These are phyloP conservation scores for Dimocarpus longan DNA, from an alignment of 345 rosid species.

Conservation along the genomic window DNA sequence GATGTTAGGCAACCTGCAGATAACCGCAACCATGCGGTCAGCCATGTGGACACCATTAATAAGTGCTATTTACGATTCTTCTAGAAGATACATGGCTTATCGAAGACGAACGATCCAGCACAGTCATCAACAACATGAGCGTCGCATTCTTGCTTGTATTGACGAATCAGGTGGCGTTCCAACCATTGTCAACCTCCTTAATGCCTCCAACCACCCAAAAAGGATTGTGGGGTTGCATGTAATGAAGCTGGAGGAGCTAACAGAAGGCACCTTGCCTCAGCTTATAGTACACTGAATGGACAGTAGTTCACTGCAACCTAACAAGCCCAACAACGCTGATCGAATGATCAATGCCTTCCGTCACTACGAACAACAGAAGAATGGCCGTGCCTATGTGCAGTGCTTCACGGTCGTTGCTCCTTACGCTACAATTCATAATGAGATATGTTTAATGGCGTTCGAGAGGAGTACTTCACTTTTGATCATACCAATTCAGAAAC, in stretches of 20 bases:
- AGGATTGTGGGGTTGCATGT: slow-evolving; percentile 32
- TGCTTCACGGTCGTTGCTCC: slow-evolving; percentile 46
- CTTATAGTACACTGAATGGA: slow-evolving; percentile 13
- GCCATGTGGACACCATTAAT: slow-evolving; percentile 20
- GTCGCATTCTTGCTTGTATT: slow-evolving; percentile 44
- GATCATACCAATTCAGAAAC: slow-evolving; percentile 33
- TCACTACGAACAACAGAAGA: slow-evolving; percentile 20
- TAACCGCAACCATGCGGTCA: slow-evolving; percentile 26
- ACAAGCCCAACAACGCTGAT: not conserved
- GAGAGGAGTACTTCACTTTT: slow-evolving; percentile 37
- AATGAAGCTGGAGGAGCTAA: slow-evolving; percentile 40
- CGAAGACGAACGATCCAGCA: slow-evolving; percentile 35
- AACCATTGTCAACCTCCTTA: slow-evolving; percentile 34
- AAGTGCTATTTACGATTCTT: slow-evolving; percentile 28
- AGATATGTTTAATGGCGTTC: slow-evolving; percentile 39
- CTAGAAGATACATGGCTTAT: slow-evolving; percentile 43
- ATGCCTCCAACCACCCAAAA: slow-evolving; percentile 30
- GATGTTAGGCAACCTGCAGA: slow-evolving; percentile 29
- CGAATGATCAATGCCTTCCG: slow-evolving; percentile 15
- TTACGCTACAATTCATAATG: slow-evolving; percentile 43
- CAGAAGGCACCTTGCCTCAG: slow-evolving; percentile 18
- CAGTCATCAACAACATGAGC: slow-evolving; percentile 19
- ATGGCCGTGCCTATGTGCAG: slow-evolving; percentile 18
- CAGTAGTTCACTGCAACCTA: not conserved
- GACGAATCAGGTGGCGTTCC: slow-evolving; percentile 34